Evolutionary conservation across 495 filamentous ascomycete species (phyloP), one percentile per base, ranked within the genome.

Genomic region (Echria macrotheca): DNA sequence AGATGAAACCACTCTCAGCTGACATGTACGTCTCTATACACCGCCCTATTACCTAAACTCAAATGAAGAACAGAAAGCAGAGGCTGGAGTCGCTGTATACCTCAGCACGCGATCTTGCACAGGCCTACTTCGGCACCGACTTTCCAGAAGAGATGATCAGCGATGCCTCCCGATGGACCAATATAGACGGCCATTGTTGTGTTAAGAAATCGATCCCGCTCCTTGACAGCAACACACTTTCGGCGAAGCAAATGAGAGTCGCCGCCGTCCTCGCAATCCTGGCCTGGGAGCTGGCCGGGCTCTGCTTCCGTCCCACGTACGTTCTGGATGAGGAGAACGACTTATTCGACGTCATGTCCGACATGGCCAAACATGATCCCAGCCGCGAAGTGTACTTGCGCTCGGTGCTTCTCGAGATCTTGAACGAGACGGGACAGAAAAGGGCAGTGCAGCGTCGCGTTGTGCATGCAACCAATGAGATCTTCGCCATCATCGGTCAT

Each of bases 171-270:
- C 14, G 3, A 1, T 46, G 44, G 44, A 15, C 23, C 1, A 9
- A 7, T 31, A 0, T 45, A 24, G 12, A 33, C 5, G 24, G 23
- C 5, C 28, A 31, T 28, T 7, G 17, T 8, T 31, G 15, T 10
- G 22, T 5, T 10, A 40, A 15, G 6, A 9, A 33, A 8, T 10
- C 9, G 28, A 53, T 65, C 8, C 59, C 62, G 0, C 24, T 65
- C 0, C 55, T 52, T 0, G 9, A 43, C 4, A 52, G 47, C 8
- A 58, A 63, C 39, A 38, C 42, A 5, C 14, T n/a, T 0, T 15
- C 28, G 4, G 62, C 57, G 0, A 63, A 53, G 24, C 50, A 58
- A 17, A 60, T 65, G 62, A 52, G 62, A 7, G 37, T 45, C n/a
- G 54, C 49, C 1, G 35, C 54, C 10, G 47, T 56, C 6, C 33